Percentiles rank a stretch among this genome's conserved stretches.
Conservation (phyloP, 106 monocot species). For the Allium sativum region DNA sequence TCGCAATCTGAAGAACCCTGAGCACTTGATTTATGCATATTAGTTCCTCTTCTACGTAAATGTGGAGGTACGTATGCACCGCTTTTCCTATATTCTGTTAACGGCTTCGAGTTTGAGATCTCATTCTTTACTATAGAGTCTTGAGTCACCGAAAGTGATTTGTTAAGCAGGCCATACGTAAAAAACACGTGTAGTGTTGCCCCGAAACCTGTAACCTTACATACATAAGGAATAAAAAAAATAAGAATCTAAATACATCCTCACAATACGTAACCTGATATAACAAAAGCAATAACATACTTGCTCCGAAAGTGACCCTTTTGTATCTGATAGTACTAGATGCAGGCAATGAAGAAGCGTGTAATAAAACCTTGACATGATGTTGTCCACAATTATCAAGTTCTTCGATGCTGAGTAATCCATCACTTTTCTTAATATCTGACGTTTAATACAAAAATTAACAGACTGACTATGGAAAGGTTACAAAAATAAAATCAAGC, state of each 20-base stretch:
- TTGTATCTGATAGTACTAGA: constrained; percentile 67
- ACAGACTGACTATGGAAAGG: not conserved
- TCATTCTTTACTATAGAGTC: constrained; percentile 24
- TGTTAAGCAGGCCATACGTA: constrained; percentile 48
- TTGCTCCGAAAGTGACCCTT: constrained; percentile 73
- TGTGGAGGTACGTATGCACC: constrained; percentile 73
- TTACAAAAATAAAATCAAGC: not conserved
- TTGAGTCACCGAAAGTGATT: constrained; percentile 17
- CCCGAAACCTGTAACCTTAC: constrained; percentile 73
- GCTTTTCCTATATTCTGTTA: constrained; percentile 21
- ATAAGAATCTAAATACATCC: not conserved
- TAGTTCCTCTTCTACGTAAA: constrained; percentile 41
- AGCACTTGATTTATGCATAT: constrained; percentile 12
- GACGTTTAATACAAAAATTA: constrained; percentile 2
- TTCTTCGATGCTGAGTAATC: constrained; percentile 69
- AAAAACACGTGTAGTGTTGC: constrained; percentile 74
- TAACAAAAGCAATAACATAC: constrained; percentile 28
- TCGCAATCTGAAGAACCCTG: constrained; percentile 33
- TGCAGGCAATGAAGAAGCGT: constrained; percentile 76
- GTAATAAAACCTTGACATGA: constrained; percentile 81
- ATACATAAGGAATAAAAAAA: constrained; percentile 11
- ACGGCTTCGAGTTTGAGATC: constrained; percentile 21
- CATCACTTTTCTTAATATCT: constrained; percentile 81
- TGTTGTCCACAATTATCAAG: constrained; percentile 39
- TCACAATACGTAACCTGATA: not conserved